Conservation (phyloP, 495 filamentous ascomycete species). For the Tuber umbilicatum region DNA sequence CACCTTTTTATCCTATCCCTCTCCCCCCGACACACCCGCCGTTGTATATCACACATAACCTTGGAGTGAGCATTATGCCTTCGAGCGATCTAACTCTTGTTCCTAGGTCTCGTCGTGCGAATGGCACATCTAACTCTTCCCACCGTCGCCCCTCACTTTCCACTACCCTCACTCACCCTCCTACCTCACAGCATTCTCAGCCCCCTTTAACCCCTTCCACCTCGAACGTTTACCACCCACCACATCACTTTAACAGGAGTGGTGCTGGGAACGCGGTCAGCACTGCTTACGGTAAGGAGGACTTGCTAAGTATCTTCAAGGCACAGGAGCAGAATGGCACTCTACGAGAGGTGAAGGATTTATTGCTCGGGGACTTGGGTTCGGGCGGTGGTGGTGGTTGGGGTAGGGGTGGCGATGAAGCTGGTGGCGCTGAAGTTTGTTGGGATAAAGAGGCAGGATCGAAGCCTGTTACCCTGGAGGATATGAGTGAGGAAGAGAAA, state of each 20-base stretch:
- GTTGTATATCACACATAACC: not conserved
- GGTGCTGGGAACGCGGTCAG: constrained; percentile 52
- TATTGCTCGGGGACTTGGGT: constrained; percentile 62
- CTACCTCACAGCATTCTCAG: constrained; percentile 47
- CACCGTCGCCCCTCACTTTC: constrained; percentile 42
- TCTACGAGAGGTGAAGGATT: constrained; percentile 57
- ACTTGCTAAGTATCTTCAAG: constrained; percentile 71
- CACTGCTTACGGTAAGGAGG: constrained; percentile 71
- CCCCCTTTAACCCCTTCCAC: constrained; percentile 50
- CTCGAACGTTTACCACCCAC: constrained; percentile 42
- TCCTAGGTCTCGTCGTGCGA: constrained; percentile 40
- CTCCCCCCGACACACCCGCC: not conserved
- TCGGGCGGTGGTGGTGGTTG: constrained; percentile 62
- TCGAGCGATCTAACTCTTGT: not conserved
- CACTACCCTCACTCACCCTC: constrained; percentile 55
- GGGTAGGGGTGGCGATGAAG: constrained; percentile 69
- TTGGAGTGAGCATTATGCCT: not conserved
- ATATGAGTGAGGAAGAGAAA: constrained; percentile 76
- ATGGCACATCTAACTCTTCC: constrained; percentile 34
- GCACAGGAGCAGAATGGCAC: constrained; percentile 53
- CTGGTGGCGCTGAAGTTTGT: constrained; percentile 69
- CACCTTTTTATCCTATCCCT: not conserved
- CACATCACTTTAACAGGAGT: constrained; percentile 46
- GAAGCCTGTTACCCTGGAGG: constrained; percentile 64
- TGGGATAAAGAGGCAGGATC: constrained; percentile 75